Evolutionary conservation across 257 asterid species (phyloP).

Genomic region (Henckelia pumila): DNA sequence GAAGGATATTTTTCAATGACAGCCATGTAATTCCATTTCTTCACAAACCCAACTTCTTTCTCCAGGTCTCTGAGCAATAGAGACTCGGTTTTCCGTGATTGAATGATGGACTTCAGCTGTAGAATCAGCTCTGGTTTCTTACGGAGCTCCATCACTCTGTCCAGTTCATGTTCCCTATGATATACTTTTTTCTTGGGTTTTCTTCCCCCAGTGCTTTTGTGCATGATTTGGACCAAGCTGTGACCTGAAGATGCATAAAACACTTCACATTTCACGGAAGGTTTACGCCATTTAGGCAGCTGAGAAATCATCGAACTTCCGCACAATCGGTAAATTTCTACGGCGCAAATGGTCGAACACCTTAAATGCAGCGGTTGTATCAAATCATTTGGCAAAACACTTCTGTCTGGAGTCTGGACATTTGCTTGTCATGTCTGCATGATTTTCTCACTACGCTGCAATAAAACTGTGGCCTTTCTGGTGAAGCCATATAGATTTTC

Average conservation of each 20-base stretch:
- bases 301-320: constrained; percentile 22
- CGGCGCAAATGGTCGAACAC: constrained; percentile 38
- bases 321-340: constrained; percentile 29
- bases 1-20: constrained; percentile 73
- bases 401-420: no score
- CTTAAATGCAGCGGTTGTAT: constrained; percentile 19
- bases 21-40: constrained; percentile 89
- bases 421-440: no score
- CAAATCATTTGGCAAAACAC: not conserved
- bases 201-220: constrained; percentile 55
- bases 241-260: constrained; percentile 23
- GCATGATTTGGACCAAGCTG: constrained; percentile 44
- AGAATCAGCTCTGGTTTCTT: constrained; percentile 77
- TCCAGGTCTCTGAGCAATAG: constrained; percentile 92
- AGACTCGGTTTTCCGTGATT: constrained; percentile 57
- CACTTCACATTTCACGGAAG: constrained; percentile 8
- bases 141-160: constrained; percentile 80
- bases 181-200: constrained; percentile 79
- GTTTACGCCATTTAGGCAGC: constrained; percentile 19
- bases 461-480: no score
- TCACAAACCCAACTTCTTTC: constrained; percentile 88
- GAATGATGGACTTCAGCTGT: constrained; percentile 63
- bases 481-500: no score
- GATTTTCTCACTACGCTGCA: no score
- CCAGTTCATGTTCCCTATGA: constrained; percentile 74